Percentiles rank a stretch among this genome's conserved stretches.
phyloP scores from a whole-genome alignment of 208 protist genomes.

The Acanthamoeba healyi region DNA sequence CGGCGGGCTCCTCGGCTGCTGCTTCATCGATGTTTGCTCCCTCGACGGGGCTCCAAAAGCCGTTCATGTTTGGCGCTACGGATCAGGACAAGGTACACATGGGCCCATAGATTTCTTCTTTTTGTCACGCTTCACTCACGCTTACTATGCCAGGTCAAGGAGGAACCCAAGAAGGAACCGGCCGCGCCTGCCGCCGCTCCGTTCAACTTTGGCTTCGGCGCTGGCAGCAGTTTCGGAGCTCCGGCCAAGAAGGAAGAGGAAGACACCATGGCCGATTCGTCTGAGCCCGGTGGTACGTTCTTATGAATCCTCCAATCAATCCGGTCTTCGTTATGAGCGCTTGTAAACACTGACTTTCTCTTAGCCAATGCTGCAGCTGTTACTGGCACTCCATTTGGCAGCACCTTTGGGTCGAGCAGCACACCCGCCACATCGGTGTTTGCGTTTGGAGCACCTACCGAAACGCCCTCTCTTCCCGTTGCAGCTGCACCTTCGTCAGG shows the following conservation, averaged over 20 bases:
- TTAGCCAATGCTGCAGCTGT: not conserved
- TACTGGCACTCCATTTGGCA: not conserved
- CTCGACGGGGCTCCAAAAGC: not conserved
- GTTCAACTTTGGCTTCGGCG: constrained; percentile 12
- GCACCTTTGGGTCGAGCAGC: not conserved
- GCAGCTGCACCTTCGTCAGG: not conserved
- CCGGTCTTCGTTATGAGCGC: not conserved
- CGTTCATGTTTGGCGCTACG: not conserved
- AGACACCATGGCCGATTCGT: constrained; percentile 9
- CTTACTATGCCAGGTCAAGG: not conserved
- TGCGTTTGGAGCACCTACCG: not conserved
- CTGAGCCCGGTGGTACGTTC: not conserved
- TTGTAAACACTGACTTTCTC: not conserved
- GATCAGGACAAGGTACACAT: not conserved
- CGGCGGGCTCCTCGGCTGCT: not conserved
- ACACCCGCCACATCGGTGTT: not conserved
- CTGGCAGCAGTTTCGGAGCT: not conserved
- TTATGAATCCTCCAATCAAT: not conserved
- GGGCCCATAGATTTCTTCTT: not conserved
- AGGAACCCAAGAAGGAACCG: not conserved
- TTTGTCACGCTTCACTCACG: not conserved
- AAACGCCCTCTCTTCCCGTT: not conserved
- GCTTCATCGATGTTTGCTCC: not conserved
- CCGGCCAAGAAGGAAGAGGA: not conserved
- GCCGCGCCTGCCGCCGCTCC: not conserved